Evolutionary conservation across 768 basidiomycete species (phyloP).

Genomic region (Nevesoporus exiguus): DNA sequence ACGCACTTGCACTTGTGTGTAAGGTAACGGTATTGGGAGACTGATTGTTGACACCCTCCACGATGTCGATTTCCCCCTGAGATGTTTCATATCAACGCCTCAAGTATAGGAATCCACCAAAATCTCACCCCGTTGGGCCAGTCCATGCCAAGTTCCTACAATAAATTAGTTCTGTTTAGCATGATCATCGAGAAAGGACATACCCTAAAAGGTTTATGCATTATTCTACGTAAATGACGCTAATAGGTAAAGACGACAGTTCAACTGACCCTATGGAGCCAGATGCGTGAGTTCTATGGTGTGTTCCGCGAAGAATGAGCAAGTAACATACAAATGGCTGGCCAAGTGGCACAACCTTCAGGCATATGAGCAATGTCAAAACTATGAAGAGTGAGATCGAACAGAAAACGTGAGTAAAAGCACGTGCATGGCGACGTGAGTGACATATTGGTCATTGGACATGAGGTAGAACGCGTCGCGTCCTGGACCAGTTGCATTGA

Average conservation of each 20-base stretch:
- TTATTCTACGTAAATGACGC: neutral
- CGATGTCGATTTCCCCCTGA: conserved; percentile 33
- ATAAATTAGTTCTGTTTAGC: neutral
- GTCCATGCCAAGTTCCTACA: conserved; percentile 27
- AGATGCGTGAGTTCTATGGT: neutral
- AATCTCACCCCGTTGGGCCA: conserved; percentile 25
- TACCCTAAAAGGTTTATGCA: conserved; percentile 19
- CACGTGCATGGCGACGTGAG: conserved; percentile 34
- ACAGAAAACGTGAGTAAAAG: neutral
- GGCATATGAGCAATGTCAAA: conserved; percentile 41
- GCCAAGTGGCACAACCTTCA: conserved; percentile 39
- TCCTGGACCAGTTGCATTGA: conserved; percentile 32
- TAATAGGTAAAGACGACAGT: neutral
- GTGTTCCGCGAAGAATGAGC: neutral
- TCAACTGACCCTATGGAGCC: conserved; percentile 16
- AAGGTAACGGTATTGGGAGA: conserved; percentile 26
- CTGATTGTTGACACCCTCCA: conserved; percentile 35
- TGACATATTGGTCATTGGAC: conserved; percentile 31
- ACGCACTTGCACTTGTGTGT: conserved; percentile 28
- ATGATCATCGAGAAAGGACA: neutral
- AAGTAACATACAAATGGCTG: conserved; percentile 32
- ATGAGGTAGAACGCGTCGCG: conserved; percentile 35
- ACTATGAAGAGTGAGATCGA: conserved; percentile 10
- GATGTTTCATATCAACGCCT: neutral
- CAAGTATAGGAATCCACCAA: neutral